These are phyloP conservation scores for Purpureocillium takamizusanense DNA, from an alignment of 2,329 filamentous ascomycete species.

Conservation along the genomic window DNA sequence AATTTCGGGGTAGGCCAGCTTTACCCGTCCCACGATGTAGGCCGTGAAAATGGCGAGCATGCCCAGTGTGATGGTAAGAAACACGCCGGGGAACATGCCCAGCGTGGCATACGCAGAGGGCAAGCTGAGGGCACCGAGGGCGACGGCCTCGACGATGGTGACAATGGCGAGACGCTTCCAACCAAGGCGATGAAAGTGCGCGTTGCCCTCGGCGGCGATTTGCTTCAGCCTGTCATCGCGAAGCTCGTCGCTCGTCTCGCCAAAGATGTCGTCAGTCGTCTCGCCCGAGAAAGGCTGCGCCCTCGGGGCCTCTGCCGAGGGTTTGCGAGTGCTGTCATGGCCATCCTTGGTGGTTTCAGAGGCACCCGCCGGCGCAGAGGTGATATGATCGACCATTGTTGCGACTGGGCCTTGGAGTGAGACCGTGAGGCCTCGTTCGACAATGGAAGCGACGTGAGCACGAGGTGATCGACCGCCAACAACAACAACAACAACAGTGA, in stretches of 20 bases:
- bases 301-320: no score
- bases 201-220: conserved; percentile 33
- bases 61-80: conserved; percentile 32
- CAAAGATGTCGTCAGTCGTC: conserved; percentile 16
- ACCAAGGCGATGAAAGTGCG: conserved; percentile 42
- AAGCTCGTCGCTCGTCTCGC: conserved; percentile 28
- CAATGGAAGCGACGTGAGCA: no score
- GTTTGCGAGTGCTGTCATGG: no score
- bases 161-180: conserved; percentile 48
- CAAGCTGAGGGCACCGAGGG: conserved; percentile 41
- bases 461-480: no score
- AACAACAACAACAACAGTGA: no score
- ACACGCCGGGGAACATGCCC: conserved; percentile 39
- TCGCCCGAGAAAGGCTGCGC: conserved; percentile 2
- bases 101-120: conserved; percentile 41
- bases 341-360: no score
- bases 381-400: no score
- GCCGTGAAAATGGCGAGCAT: conserved; percentile 37
- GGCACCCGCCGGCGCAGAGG: no score
- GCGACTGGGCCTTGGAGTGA: no score
- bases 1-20: conserved; percentile 44
- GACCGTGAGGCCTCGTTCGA: no score
- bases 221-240: conserved; percentile 33
- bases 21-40: conserved; percentile 36
- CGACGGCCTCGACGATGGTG: conserved; percentile 47